Percentiles rank a stretch among this genome's conserved stretches.
Evolutionary conservation across 176 grass and related monocot genomes (phyloP).

Genomic region (Stipa capillata): DNA sequence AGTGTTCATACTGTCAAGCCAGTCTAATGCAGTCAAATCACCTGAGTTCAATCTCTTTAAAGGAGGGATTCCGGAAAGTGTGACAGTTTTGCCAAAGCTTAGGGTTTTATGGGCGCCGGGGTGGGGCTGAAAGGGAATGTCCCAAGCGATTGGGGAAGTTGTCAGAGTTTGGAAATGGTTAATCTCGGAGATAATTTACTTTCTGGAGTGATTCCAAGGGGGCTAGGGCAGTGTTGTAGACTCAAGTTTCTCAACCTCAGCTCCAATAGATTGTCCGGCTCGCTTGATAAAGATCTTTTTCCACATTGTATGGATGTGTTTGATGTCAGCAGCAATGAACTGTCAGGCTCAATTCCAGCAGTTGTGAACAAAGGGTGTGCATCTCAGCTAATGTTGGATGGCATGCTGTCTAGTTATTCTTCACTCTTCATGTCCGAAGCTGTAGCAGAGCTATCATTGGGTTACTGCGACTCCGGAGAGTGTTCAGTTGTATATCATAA

Average conservation of each 20-base stretch:
- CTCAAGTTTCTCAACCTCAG: slow-evolving; percentile 61
- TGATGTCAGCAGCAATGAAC: slow-evolving; percentile 48
- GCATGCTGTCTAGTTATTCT: slow-evolving; percentile 24
- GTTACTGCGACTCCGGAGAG: slow-evolving; percentile 14
- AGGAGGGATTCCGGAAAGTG: slow-evolving; percentile 36
- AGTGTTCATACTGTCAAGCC: slow-evolving; percentile 53
- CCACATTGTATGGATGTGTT: slow-evolving; percentile 46
- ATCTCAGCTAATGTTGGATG: slow-evolving; percentile 7
- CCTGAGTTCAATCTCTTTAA: slow-evolving; percentile 61
- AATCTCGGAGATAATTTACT: slow-evolving; percentile 46
- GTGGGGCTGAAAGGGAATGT: slow-evolving; percentile 28
- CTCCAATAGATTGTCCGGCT: slow-evolving; percentile 46
- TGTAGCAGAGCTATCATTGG: slow-evolving; percentile 13
- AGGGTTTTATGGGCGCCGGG: slow-evolving; percentile 45
- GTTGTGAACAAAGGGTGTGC: slow-evolving; percentile 21
- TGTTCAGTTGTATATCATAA: slow-evolving; percentile 64
- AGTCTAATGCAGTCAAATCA: slow-evolving; percentile 26
- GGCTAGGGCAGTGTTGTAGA: slow-evolving; percentile 32
- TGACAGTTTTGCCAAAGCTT: slow-evolving; percentile 41
- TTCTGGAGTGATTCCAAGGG: slow-evolving; percentile 37
- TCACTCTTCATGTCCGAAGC: slow-evolving; percentile 27
- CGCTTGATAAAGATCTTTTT: slow-evolving; percentile 25
- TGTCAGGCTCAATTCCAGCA: slow-evolving; percentile 50
- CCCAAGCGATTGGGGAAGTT: slow-evolving; percentile 48
- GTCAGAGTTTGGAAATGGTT: slow-evolving; percentile 44